Conservation (phyloP, 2,329 filamentous ascomycete genomes). For the Aspergillus japonicus region DNA sequence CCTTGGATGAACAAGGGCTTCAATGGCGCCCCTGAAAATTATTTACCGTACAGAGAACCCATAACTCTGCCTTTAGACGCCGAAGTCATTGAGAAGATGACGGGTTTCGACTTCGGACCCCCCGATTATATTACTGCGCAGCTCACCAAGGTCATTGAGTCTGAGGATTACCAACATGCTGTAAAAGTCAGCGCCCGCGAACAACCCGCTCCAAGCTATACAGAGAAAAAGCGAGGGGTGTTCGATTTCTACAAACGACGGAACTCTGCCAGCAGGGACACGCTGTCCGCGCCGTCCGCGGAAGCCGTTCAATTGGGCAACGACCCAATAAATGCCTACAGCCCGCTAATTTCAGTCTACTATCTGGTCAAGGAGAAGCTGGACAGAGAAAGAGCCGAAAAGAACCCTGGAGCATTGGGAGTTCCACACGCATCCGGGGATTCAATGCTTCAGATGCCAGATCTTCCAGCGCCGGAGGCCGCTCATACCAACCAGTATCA, state of each 20-base stretch:
- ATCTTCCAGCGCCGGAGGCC: constrained; percentile 76
- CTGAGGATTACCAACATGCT: constrained; percentile 87
- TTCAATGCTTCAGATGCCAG: constrained; percentile 63
- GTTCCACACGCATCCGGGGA: constrained; percentile 59
- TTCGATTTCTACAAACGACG: constrained; percentile 97
- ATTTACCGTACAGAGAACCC: constrained; percentile 78
- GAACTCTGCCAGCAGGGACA: constrained; percentile 88
- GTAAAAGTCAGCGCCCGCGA: constrained; percentile 70
- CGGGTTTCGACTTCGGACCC: constrained; percentile 93
- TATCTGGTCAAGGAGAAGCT: constrained; percentile 95
- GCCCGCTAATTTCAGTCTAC: constrained; percentile 88
- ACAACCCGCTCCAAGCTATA: constrained; percentile 56
- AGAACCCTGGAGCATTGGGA: constrained; percentile 59
- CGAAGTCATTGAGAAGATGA: constrained; percentile 88
- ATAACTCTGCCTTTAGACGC: constrained; percentile 79
- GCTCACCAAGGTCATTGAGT: constrained; percentile 82
- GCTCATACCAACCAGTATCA: constrained; percentile 92
- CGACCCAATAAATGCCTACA: constrained; percentile 91
- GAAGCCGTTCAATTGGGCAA: constrained; percentile 79
- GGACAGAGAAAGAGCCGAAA: constrained; percentile 67
- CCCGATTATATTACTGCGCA: constrained; percentile 79
- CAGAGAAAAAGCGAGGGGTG: constrained; percentile 83
- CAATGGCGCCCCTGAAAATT: constrained; percentile 81
- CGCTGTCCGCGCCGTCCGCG: constrained; percentile 75
- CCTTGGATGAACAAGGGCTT: constrained; percentile 96